These are phyloP conservation scores for Dictyostelium firmibasis DNA, from an alignment of 78 protist genomes.

Conservation along the genomic window DNA sequence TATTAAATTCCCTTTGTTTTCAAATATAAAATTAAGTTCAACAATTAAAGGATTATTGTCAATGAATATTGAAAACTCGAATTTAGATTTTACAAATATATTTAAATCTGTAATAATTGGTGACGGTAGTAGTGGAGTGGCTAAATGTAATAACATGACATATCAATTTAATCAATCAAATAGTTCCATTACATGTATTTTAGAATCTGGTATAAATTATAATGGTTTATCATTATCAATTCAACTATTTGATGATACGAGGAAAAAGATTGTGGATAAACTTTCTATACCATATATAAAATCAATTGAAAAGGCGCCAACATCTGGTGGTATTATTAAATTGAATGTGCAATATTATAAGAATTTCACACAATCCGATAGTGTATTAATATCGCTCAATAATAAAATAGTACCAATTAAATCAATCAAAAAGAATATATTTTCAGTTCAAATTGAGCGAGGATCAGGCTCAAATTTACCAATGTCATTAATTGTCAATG, in stretches of 20 bases:
- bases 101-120: neutral
- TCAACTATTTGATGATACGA: neutral
- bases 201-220: neutral
- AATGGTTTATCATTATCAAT: neutral
- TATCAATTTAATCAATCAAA: neutral
- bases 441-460: neutral
- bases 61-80: neutral
- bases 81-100: neutral
- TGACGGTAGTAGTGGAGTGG: neutral
- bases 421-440: neutral
- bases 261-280: neutral
- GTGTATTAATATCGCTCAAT: neutral
- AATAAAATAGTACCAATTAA: neutral
- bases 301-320: neutral
- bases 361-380: neutral
- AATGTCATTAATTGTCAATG: neutral
- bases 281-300: neutral
- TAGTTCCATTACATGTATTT: neutral
- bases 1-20: neutral
- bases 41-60: neutral
- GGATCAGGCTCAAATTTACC: conserved; percentile 10
- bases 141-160: neutral
- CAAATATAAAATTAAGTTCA: neutral
- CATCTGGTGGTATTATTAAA: neutral
- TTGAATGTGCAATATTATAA: neutral